Evolutionary conservation across 345 rosid genomes (phyloP), one percentile per base, ranked within the genome.

Genomic region (Linum tenue): DNA sequence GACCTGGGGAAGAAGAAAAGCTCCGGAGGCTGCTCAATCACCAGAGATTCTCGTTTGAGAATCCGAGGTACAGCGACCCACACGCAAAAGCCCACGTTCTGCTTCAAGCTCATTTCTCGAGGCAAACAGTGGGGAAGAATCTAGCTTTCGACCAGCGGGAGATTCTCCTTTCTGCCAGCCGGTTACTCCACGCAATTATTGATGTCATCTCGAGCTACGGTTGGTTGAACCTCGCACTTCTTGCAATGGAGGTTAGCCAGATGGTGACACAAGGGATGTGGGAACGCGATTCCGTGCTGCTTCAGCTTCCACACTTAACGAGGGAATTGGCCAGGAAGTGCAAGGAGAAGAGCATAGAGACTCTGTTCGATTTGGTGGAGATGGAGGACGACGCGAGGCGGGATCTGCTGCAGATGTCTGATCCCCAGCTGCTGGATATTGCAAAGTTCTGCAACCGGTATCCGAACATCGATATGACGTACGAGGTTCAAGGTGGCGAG

Each of bases 261-360:
- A 92, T 92, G 98, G 90, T 88, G 77, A 87, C 96, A 8, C 97
- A 92, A 67, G 96, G 90, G 70, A 84, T 90, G 85, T 90, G 98
- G 98, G 97, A 92, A 81, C 87, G 90, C 37, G 96, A 88, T 75
- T 83, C 97, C 14, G 82, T 88, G 88, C 98, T 90, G 65, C 75
- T 88, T 50, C 94, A 90, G 84, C 89, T 92, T 67, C 97, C 96
- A 22, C 89, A 92, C 74, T 90, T 86, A 75, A 84, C 91, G 9
- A 85, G 86, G 72, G 96, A 92, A 3, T 63, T 86, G 50, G 98
- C 94, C 40, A 92, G 76, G 82, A 82, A 61, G 73, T 90, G 96
- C 73, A 91, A 76, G 69, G 97, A 90, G 80, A 85, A 81, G 80
- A 81, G 67, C 69, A 78, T 90, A 43, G 96, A 88, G 82, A 86